Base-by-base conservation (phyloP, 2,329 filamentous ascomycete species). In the Drechslerella coelobrocha region DNA sequence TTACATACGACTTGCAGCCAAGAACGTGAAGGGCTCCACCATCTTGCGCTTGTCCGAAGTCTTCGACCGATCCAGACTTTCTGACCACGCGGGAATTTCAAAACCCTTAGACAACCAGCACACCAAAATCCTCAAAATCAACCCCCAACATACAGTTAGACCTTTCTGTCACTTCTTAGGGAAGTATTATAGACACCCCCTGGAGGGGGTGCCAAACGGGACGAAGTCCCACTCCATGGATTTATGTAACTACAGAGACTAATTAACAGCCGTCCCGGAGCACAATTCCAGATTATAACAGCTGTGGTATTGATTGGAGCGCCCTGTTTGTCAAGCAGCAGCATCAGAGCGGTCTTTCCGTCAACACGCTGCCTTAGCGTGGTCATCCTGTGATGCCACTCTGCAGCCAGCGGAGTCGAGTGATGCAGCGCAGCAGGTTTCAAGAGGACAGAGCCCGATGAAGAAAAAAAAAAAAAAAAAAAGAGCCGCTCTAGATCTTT, bases 401-500 rank as follows among this genome's bases (percentile, higher is more conserved):
- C 8, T 37, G 26, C 43, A 48, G 47, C 31, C 29, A 27, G 29
- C 41, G 8, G 26, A 60, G n/a, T 31, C 48, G 31, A n/a, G 21
- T 43, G 53, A 43, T 37, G 47, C 21, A 27, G 26, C 24, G 23
- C 27, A 60, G 27, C 8, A 68, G 26, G 48, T 43, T 56, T 61
- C 54, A 26, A 39, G 24, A 47, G 34, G 9, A 51, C 43, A 55
- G 62, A 68, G 62, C 55, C 60, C 61, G 54, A 66, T 50, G 39
- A n/a, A 39, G 12, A n/a, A 39, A 34, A 34, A 34, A 34, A 34
- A 34, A 34, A 34, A 34, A 34, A 34, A 34, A 39, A 39, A 39
- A 10, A 53, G 53, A 39, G 47, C 31, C 54, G 26, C 54, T 57
- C 26, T n/a, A 47, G 39, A n/a, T 53, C 39, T 5, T 51, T 27